phyloP scores from a whole-genome alignment of 352 stramenopile species.

The Globisporangium echinulatum region DNA sequence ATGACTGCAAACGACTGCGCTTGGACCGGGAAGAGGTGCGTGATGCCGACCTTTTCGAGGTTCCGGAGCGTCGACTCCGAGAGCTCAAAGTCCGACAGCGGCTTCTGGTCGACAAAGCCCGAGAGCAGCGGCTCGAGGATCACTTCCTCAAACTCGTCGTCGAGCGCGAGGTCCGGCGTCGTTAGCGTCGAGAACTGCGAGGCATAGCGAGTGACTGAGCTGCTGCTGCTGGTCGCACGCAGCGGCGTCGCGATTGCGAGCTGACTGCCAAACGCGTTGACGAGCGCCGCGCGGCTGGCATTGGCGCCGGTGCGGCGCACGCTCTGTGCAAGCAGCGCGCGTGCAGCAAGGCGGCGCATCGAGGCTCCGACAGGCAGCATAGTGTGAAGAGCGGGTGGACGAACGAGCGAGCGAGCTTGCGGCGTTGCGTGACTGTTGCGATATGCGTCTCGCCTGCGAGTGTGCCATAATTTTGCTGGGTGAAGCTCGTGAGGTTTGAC shows the following conservation, averaged over 20 bases:
- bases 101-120: constrained; percentile 72
- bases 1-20: constrained; percentile 77
- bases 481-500: no score
- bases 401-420: background rate
- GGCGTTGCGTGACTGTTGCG: constrained; percentile 11
- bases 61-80: constrained; percentile 53
- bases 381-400: constrained; percentile 1
- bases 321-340: constrained; percentile 9
- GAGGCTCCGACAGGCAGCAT: constrained; percentile 27
- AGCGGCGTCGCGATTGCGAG: no score
- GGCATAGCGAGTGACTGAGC: background rate
- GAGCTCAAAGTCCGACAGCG: constrained; percentile 56
- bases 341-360: constrained; percentile 19
- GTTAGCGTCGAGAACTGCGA: constrained; percentile 8
- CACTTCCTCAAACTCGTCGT: constrained; percentile 35
- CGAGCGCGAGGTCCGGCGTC: constrained; percentile 1
- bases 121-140: constrained; percentile 37
- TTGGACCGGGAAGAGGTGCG: constrained; percentile 81
- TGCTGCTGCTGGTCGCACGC: no score
- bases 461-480: no score
- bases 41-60: constrained; percentile 55
- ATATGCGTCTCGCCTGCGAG: background rate
- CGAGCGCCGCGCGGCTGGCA: no score
- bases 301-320: background rate
- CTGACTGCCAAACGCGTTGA: no score